These are phyloP conservation scores for Hyphodiscus hymeniophilus DNA, from an alignment of 495 filamentous ascomycete species.

Conservation along the genomic window DNA sequence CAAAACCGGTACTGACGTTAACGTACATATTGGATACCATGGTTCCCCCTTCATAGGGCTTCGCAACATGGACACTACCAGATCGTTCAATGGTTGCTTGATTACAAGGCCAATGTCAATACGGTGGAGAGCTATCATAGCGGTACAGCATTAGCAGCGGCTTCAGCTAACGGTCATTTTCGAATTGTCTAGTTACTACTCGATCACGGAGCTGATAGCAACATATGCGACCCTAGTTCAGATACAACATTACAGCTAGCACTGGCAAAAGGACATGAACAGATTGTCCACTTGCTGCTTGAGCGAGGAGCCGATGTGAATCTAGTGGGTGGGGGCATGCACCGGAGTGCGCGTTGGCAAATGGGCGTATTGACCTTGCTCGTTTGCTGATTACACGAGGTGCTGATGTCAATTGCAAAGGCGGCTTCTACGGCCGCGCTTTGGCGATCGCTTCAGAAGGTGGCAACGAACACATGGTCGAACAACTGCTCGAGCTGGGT, in stretches of 20 bases:
- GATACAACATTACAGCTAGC: slow-evolving; percentile 18
- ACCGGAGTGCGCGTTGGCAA: too few relatives aligned
- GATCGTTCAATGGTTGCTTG: slow-evolving; percentile 19
- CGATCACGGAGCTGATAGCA: slow-evolving; percentile 16
- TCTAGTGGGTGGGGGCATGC: background rate
- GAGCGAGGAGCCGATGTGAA: slow-evolving; percentile 13
- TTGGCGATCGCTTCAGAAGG: slow-evolving; percentile 12
- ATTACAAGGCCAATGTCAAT: slow-evolving; percentile 20
- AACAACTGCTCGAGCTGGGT: slow-evolving; percentile 19
- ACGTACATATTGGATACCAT: slow-evolving; percentile 9
- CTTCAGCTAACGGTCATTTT: slow-evolving; percentile 10
- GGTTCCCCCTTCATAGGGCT: slow-evolving; percentile 11
- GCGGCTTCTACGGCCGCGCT: slow-evolving; percentile 7
- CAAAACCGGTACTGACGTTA: slow-evolving; percentile 9
- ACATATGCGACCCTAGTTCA: slow-evolving; percentile 10
- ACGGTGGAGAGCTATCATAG: background rate
- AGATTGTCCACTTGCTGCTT: slow-evolving; percentile 23
- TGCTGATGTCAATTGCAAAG: slow-evolving; percentile 3
- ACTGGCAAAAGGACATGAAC: slow-evolving; percentile 10
- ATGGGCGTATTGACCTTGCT: too few relatives aligned
- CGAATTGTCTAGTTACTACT: slow-evolving; percentile 17
- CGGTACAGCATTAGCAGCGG: slow-evolving; percentile 11
- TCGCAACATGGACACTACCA: background rate
- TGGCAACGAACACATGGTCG: slow-evolving; percentile 11
- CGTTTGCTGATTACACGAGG: too few relatives aligned